phyloP scores from a whole-genome alignment of 2,329 filamentous ascomycete genomes.

The Exophiala aquamarina region DNA sequence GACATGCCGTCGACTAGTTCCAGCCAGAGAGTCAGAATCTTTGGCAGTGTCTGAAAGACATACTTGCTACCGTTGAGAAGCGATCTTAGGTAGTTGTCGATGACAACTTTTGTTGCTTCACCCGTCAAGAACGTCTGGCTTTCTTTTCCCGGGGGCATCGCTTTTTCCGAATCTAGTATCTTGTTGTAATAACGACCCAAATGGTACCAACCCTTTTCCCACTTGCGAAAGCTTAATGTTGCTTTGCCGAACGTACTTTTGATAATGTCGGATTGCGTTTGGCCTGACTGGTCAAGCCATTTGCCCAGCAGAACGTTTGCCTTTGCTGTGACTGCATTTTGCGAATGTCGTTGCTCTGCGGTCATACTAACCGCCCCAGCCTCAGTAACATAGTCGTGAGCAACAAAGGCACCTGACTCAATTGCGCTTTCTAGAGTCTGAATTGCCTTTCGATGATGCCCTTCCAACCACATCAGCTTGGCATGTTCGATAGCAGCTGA shows the following conservation, averaged over 20 bases:
- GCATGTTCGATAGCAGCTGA: slow-evolving; percentile 94
- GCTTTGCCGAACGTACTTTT: slow-evolving; percentile 81
- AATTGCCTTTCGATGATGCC: slow-evolving; percentile 91
- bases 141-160: slow-evolving; percentile 73
- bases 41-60: slow-evolving; percentile 89
- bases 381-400: slow-evolving; percentile 41
- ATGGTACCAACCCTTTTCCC: slow-evolving; percentile 98
- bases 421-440: slow-evolving; percentile 87
- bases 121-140: slow-evolving; percentile 74
- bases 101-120: slow-evolving; percentile 81
- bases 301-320: slow-evolving; percentile 89
- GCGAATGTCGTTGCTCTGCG: slow-evolving; percentile 43
- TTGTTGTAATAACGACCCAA: slow-evolving; percentile 97
- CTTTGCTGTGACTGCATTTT: slow-evolving; percentile 57
- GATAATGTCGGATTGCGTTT: slow-evolving; percentile 80
- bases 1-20: slow-evolving; percentile 79
- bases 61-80: slow-evolving; percentile 90
- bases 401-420: slow-evolving; percentile 71
- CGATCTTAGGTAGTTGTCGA: slow-evolving; percentile 89
- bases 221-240: slow-evolving; percentile 51
- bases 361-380: slow-evolving; percentile 37
- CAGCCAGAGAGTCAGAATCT: slow-evolving; percentile 89
- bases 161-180: slow-evolving; percentile 83
- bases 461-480: slow-evolving; percentile 87
- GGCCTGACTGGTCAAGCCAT: slow-evolving; percentile 94